Evolutionary conservation across 371 early-diverging fungal genomes (phyloP), one percentile per base, ranked within the genome.

Genomic region (Batkoa obscura): DNA sequence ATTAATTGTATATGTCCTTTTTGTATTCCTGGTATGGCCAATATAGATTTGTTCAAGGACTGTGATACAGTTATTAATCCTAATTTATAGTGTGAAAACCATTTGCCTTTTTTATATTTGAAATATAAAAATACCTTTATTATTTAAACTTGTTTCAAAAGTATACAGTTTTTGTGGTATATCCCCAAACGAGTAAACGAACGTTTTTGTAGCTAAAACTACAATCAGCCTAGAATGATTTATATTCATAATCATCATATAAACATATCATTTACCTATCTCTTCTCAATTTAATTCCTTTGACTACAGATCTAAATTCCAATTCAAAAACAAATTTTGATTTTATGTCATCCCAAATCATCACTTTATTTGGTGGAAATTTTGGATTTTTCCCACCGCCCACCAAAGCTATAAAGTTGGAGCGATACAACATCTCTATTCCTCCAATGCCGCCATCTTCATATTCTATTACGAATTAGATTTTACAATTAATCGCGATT

Each of bases 401-500:
- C 13, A 95, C 94, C 48, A 97, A 74, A 0, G 94, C 96, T 33
- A 97, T 75, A 56, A 90, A 81, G 51, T 86, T 87, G 50, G 91
- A 90, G 6, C 87, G 80, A 66, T 92, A 94, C 8, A 95, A 74
- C 96, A 97, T 95, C 61, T 91, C 92, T 1, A 90, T 88, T 6
- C 90, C 74, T 9, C 84, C 85, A 55, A 94, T 84, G 1, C 93
- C 94, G 58, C 84, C 85, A 46, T 78, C 79, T 60, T 83, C 88
- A 83, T 70, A 23, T 46, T 56, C 51, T 30, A 9, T 36, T 10
- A 1, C 36, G 23, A 32, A 47, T 32, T 43, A 10, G 12, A 53
- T 9, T 31, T 30, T 33, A 9, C n/a, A 13, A 10, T 12, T 31
- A 9, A n/a, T 23, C 13, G 17, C 9, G 15, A 38, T 1, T n/a